Evolutionary conservation across 164 flowering plant species (phyloP).

Genomic region (Houttuynia cordata): DNA sequence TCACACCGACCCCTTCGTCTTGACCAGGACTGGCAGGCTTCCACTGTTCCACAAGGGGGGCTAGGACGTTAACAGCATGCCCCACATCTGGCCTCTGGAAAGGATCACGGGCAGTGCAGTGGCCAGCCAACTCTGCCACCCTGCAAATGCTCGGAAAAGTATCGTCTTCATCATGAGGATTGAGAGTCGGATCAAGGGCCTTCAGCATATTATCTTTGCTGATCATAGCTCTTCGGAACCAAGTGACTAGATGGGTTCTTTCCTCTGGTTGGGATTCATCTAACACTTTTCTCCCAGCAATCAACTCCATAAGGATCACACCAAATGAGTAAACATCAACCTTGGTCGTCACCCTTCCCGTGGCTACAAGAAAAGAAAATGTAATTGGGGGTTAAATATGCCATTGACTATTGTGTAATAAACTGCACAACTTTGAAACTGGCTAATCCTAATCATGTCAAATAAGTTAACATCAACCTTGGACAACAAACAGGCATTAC

Average conservation of each 20-base stretch:
- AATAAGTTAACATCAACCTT: no score
- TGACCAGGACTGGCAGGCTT: constrained; percentile 25
- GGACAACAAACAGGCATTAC: no score
- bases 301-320: constrained; percentile 22
- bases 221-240: constrained; percentile 30
- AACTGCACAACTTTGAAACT: constrained; percentile 38
- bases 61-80: constrained; percentile 34
- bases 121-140: constrained; percentile 46
- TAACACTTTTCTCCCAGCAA: constrained; percentile 18
- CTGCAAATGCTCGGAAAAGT: constrained; percentile 27
- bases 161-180: constrained; percentile 26
- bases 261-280: constrained; percentile 26
- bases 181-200: constrained; percentile 21
- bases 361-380: constrained; percentile 13
- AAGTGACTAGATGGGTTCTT: constrained; percentile 25
- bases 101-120: constrained; percentile 46
- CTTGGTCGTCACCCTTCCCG: constrained; percentile 24
- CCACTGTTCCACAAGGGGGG: constrained; percentile 45
- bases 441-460: constrained; percentile 21
- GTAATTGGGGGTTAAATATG: neutral
- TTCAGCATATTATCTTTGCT: constrained; percentile 22
- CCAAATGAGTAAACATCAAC: constrained; percentile 26
- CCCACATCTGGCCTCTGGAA: constrained; percentile 49
- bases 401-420: no score
- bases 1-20: constrained; percentile 20